Conservation (phyloP, 768 basidiomycete species). For the Amanita polypyramis region DNA sequence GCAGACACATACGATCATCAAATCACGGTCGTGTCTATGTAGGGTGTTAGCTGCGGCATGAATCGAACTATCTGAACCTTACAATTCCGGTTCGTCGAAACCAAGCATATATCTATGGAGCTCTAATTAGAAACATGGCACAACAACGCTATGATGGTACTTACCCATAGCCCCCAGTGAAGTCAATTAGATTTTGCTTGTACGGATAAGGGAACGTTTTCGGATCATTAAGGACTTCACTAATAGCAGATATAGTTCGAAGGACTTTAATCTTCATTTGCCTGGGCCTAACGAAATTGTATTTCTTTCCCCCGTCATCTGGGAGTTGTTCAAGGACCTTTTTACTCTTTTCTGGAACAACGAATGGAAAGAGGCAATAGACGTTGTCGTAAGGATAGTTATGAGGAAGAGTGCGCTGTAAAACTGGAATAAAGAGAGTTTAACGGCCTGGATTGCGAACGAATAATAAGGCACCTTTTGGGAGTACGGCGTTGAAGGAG, state of each 20-base stretch:
- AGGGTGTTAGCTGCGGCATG: background rate
- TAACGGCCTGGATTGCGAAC: background rate
- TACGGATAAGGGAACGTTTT: conserved; percentile 11
- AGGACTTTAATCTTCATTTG: conserved; percentile 6
- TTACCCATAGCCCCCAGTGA: conserved; percentile 16
- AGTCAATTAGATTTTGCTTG: conserved; percentile 6
- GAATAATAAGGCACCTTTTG: conserved; percentile 11
- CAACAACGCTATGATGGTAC: background rate
- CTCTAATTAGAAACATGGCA: background rate
- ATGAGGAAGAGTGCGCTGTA: conserved; percentile 15
- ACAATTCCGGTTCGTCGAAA: conserved; percentile 12
- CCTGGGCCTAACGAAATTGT: conserved; percentile 8
- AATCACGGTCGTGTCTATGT: conserved; percentile 14
- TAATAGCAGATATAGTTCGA: conserved; percentile 11
- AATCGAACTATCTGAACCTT: background rate
- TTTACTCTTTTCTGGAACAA: conserved; percentile 5
- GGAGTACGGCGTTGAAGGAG: conserved; percentile 12
- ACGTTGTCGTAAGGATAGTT: conserved; percentile 15
- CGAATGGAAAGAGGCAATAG: conserved; percentile 16
- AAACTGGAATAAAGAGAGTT: conserved; percentile 9
- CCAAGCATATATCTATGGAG: conserved; percentile 13
- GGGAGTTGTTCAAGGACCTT: background rate
- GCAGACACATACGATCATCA: conserved; percentile 11
- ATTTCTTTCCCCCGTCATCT: background rate
- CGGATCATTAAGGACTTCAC: conserved; percentile 13